These are phyloP conservation scores for Parascedosporium putredinis DNA, from an alignment of 2,329 filamentous ascomycete species.

Conservation along the genomic window DNA sequence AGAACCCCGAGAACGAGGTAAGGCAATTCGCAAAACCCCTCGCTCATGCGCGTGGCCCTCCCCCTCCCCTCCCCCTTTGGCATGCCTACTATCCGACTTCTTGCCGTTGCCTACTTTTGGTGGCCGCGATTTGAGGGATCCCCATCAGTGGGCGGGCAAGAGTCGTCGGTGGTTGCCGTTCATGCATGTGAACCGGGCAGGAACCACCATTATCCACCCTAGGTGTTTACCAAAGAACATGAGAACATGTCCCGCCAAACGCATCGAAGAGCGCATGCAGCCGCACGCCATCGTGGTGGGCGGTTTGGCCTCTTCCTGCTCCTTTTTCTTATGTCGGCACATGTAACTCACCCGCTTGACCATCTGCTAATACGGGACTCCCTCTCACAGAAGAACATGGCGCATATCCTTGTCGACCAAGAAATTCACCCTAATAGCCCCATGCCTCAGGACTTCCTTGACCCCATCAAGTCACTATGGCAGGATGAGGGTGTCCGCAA, in stretches of 20 bases:
- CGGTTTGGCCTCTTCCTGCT: no score
- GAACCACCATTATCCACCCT: no score
- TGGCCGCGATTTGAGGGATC: not conserved
- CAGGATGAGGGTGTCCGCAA: constrained; percentile 69
- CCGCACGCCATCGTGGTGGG: no score
- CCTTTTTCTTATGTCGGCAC: no score
- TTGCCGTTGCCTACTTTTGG: not conserved
- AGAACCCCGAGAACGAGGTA: constrained; percentile 70
- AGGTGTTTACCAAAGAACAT: no score
- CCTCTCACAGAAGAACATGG: constrained; percentile 59
- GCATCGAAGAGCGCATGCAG: no score
- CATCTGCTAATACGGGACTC: no score
- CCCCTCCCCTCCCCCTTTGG: not conserved
- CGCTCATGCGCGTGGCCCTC: constrained; percentile 10
- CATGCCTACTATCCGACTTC: not conserved
- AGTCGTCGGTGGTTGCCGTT: no score
- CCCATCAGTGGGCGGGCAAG: not conserved
- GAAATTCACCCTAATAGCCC: constrained; percentile 76
- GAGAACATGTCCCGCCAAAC: no score
- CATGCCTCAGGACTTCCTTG: constrained; percentile 66
- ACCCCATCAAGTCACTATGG: constrained; percentile 80
- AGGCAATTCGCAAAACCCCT: constrained; percentile 20
- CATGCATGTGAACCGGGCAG: no score
- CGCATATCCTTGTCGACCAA: constrained; percentile 64
- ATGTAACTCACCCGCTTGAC: no score